Percentiles rank a stretch among this genome's conserved stretches.
phyloP scores from a whole-genome alignment of 768 basidiomycete genomes.

The Rhodosporidiobolus sp. region DNA sequence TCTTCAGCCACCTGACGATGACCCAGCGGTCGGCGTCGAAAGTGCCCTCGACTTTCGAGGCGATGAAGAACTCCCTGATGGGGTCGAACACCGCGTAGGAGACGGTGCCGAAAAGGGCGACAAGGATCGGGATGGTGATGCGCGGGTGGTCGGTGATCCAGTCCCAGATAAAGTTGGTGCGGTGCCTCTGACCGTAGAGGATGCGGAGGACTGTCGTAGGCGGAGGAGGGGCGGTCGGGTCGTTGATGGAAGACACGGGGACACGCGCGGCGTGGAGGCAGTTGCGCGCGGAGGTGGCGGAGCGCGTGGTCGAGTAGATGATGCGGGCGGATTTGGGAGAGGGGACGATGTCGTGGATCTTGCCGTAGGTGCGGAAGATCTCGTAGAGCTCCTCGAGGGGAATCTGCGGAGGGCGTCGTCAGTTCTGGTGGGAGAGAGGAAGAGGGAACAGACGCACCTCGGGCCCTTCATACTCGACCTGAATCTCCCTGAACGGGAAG shows the following conservation, averaged over 20 bases:
- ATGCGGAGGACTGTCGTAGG: conserved; percentile 38
- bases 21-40: conserved; percentile 71
- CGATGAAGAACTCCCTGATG: conserved; percentile 75
- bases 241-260: background rate
- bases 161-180: conserved; percentile 59
- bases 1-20: conserved; percentile 71
- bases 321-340: conserved; percentile 64
- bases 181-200: conserved; percentile 53
- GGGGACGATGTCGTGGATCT: conserved; percentile 63
- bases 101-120: conserved; percentile 83
- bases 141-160: conserved; percentile 85
- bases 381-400: conserved; percentile 59
- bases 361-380: conserved; percentile 72
- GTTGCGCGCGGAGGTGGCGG: conserved; percentile 80
- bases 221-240: background rate
- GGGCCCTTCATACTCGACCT: conserved; percentile 82
- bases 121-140: conserved; percentile 71
- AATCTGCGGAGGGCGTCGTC: background rate
- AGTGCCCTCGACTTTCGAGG: conserved; percentile 76
- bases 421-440: too few species aligned
- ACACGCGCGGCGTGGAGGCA: conserved; percentile 62
- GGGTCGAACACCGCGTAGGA: conserved; percentile 96
- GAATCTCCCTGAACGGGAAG: conserved; percentile 68
- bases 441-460: conserved; percentile 66
- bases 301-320: conserved; percentile 61